Base-by-base conservation (phyloP, 83 land plant species). In the Isoetes engelmannii region DNA sequence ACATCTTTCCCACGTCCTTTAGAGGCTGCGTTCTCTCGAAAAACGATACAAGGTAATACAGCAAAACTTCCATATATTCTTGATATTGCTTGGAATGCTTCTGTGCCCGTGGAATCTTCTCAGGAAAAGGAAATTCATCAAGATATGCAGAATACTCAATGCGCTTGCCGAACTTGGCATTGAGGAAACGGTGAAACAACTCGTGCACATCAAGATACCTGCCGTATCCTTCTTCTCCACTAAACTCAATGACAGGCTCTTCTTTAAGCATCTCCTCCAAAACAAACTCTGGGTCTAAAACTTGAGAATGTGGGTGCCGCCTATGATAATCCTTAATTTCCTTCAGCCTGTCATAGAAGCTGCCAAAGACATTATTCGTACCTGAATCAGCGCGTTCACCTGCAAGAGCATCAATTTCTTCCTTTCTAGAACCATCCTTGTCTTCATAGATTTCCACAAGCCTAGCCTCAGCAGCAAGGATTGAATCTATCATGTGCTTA, bases 221-320 rank as follows among this genome's bases (percentile, higher is more conserved):
- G 5, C 99, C 99, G 79, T 76, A 80, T 13, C 95, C 90, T 85
- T 95, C 99, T 97, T 94, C 99, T 61, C 99, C 99, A 81, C 90
- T 88, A 66, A 94, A 94, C n/a, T 88, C 93, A 68, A 94, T 74
- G 12, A 44, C 68, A 6, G 93, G 99, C 65, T 94, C 99, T 71
- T 94, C 99, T 64, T 94, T 90, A 5, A 90, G 77, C 17, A 88
- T 19, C 49, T 81, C 86, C 54, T 94, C 99, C 72, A 71, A 75
- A 58, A 90, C 99, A 41, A 84, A 96, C 57, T 12, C 68, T 7
- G 72, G 62, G 71, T 91, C 93, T 57, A 89, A 75, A 57, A 81
- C 85, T 17, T 84, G 89, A 3, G 90, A 88, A 80, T 68, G 72
- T 45, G 87, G 97, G 80, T 94, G 92, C 8, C 89, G 82, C 59